Evolutionary conservation across 805 yeast genomes (phyloP), one percentile per base, ranked within the genome.

Genomic region (Ogataea degrootiae): DNA sequence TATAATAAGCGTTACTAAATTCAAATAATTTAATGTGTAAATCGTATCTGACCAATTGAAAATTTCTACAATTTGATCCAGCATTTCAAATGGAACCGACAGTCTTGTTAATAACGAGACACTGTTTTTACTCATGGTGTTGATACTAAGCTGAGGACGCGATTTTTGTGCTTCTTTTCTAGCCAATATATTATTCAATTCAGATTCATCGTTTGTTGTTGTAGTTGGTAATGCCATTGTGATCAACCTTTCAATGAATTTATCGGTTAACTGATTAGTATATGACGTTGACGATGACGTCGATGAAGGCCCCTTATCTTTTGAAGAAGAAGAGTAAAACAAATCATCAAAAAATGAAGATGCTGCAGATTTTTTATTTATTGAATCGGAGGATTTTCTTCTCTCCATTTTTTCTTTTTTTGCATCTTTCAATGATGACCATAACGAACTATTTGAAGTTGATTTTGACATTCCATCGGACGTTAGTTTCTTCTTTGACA

Each of bases 221-320:
- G 79, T 68, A 0, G 86, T 74, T 0, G 95, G 94, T 23, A 87
- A 69, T 1, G 90, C 85, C 82, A 87, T 79, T 21, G 81, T 71
- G 7, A 88, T 67, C 43, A 87, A 69, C 58, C 82, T 77, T 57
- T 89, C 96, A 54, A 88, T 76, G 46, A 88, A 65, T 46, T 82
- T 83, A 55, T 88, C 96, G 0, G 87, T 74, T 59, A 85, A 59
- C 49, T 54, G 58, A 42, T 42, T 50, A 14, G 45, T 26, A 21
- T 40, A 44, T 37, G 49, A 42, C 12, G 57, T 43, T 2, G 53
- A 39, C 3, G 54, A 35, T 14, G 45, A 44, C n/a, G 47, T 9
- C 5, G 17, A 6, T 2, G 37, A 7, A 21, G 41, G 23, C 17
- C n/a, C 23, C 17, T 43, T 37, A 15, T 51, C 52, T 16, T 50